Base-by-base conservation (phyloP, 1,284 basidiomycete species). In the Abortiporus biennis region DNA sequence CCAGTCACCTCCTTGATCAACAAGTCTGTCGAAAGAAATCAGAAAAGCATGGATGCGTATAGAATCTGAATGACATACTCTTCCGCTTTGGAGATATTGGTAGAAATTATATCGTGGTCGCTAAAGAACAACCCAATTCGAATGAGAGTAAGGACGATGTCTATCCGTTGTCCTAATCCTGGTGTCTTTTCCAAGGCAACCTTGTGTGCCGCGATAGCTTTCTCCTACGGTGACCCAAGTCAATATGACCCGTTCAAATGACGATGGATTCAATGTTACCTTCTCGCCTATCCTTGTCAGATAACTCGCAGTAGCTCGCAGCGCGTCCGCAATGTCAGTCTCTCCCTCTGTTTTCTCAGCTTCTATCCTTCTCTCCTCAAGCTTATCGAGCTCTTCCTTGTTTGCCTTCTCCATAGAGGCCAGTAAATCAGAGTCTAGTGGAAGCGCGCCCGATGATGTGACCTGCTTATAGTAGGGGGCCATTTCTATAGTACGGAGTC, bases 1-100 rank as follows among this genome's bases (percentile, higher is more conserved):
- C 95, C 95, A 99, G 64, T 99, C 95, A 36, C 96, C 95, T 2
- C 96, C 95, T 60, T 93, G 81, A 55, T 98, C 93, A 39, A 98
- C 88, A 25, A 97, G 69, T 48, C 91, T 94, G 56, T 3, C 19
- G 35, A 13, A 19, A 15, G 15, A 19, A 15, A 29, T 11, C 2
- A 1, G n/a, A 2, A 38, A 34, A 15, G 8, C 9, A 12, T 32
- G 22, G n/a, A 21, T 25, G 33, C 17, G 6, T 33, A 6, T 5
- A n/a, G 29, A 24, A 32, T 21, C 43, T 6, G 37, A n/a, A 27
- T 22, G 17, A 71, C 80, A 47, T 49, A 92, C 88, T 82, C 78
- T 55, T 92, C 86, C 0, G 95, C 93, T 53, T 85, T 82, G 11
- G 80, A 69, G 39, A 98, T 80, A 55, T 89, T 80, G 34, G 72